Conservation (phyloP, 495 filamentous ascomycete species). For the Penicillium maclennaniae region DNA sequence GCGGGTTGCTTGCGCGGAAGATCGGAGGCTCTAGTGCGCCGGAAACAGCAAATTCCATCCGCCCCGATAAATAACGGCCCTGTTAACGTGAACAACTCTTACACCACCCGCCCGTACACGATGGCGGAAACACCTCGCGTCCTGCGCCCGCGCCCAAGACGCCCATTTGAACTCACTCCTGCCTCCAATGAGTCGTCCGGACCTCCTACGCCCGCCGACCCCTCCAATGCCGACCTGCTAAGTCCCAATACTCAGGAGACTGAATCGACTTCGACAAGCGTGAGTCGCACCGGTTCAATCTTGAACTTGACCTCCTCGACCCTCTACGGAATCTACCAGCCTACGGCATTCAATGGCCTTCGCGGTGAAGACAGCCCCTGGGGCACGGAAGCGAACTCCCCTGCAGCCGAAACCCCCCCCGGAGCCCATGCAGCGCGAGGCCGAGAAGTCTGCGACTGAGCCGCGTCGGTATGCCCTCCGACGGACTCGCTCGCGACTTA, state of each 20-base stretch:
- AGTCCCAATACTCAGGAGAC: conserved; percentile 25
- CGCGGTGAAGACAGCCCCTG: conserved; percentile 58
- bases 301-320: conserved; percentile 88
- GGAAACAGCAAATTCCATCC: neutral
- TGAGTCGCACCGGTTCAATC: conserved; percentile 67
- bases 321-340: conserved; percentile 84
- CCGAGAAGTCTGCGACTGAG: conserved; percentile 23
- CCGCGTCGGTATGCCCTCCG: conserved; percentile 30
- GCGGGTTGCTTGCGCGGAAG: neutral
- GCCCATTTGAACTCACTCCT: conserved; percentile 64
- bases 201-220: conserved; percentile 44
- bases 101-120: conserved; percentile 8
- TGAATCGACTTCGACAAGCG: conserved; percentile 26
- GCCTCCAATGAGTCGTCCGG: conserved; percentile 52
- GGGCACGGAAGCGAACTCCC: conserved; percentile 69
- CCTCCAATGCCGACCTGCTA: conserved; percentile 31
- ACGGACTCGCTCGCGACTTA: conserved; percentile 36
- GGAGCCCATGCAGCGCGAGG: conserved; percentile 23
- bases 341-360: conserved; percentile 51
- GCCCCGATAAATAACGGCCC: neutral
- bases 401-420: conserved; percentile 30
- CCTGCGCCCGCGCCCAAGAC: conserved; percentile 68
- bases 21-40: conserved; percentile 9
- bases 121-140: conserved; percentile 54
- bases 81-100: neutral